These are phyloP conservation scores for Chaetomiaceae sp. DNA, from an alignment of 2,329 filamentous ascomycete genomes.

Conservation along the genomic window DNA sequence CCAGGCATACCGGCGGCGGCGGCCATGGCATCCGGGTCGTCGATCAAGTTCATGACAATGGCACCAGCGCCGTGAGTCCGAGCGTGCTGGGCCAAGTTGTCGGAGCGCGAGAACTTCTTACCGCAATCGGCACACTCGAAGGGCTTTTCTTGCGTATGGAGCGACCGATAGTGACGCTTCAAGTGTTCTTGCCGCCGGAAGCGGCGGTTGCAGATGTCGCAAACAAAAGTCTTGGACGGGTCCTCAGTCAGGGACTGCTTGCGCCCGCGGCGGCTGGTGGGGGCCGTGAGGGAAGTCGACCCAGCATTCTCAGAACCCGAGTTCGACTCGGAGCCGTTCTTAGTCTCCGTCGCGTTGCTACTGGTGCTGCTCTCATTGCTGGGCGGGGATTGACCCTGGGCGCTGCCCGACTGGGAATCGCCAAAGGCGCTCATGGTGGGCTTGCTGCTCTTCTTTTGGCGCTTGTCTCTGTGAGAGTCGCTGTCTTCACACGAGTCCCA, in stretches of 20 bases:
- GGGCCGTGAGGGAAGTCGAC: constrained; percentile 45
- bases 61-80: constrained; percentile 88
- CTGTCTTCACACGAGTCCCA: constrained; percentile 47
- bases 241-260: constrained; percentile 98
- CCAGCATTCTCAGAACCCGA: constrained; percentile 36
- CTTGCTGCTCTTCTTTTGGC: constrained; percentile 45
- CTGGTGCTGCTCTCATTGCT: constrained; percentile 23
- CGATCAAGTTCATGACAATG: constrained; percentile 84
- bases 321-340: constrained; percentile 32
- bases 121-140: constrained; percentile 97
- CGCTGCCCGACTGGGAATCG: constrained; percentile 34
- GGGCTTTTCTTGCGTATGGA: constrained; percentile 97
- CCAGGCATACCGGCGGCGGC: constrained; percentile 29
- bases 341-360: constrained; percentile 31
- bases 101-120: constrained; percentile 97
- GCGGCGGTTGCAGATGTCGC: constrained; percentile 90
- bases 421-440: constrained; percentile 43
- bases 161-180: constrained; percentile 96
- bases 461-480: constrained; percentile 54
- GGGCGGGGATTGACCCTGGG: constrained; percentile 34
- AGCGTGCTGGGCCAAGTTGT: constrained; percentile 95
- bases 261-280: constrained; percentile 84
- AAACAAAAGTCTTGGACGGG: constrained; percentile 96
- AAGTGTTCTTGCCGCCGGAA: constrained; percentile 98
- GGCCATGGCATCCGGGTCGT: constrained; percentile 55